Conservation (phyloP, 129 eudicot genomes). For the Chrysanthemum makinoi region DNA sequence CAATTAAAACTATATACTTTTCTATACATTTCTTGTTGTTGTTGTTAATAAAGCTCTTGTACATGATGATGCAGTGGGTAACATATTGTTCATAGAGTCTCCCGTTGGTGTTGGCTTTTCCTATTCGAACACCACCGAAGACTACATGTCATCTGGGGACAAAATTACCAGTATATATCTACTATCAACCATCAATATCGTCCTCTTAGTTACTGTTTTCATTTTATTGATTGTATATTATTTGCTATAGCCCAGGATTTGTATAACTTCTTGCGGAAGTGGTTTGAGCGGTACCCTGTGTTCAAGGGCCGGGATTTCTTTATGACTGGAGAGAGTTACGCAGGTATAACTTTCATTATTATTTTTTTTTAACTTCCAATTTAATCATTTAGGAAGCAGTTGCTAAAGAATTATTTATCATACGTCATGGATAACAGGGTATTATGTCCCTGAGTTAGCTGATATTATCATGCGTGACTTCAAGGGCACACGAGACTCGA, state of each 20-base stretch:
- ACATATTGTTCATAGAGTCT: constrained; percentile 7
- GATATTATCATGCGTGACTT: neutral
- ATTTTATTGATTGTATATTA: neutral
- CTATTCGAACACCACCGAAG: neutral
- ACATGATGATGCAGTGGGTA: neutral
- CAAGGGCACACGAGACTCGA: neutral
- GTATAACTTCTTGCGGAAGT: neutral
- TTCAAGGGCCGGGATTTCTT: constrained; percentile 15
- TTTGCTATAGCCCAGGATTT: constrained; percentile 7
- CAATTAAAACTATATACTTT: too few relatives aligned
- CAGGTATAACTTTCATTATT: neutral
- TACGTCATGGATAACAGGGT: neutral
- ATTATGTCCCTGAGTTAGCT: constrained; percentile 1
- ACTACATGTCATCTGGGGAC: neutral
- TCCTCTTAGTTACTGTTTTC: neutral
- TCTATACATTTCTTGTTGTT: too few relatives aligned
- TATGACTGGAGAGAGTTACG: neutral
- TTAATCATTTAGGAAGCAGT: too few relatives aligned
- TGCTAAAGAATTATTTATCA: neutral
- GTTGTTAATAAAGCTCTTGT: neutral
- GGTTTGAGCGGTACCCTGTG: neutral
- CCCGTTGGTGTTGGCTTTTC: constrained; percentile 8
- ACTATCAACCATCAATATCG: neutral
- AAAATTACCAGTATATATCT: neutral
- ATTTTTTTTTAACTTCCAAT: neutral